These are phyloP conservation scores for Acanthamoeba royreba DNA, from an alignment of 208 protist genomes.

Conservation along the genomic window DNA sequence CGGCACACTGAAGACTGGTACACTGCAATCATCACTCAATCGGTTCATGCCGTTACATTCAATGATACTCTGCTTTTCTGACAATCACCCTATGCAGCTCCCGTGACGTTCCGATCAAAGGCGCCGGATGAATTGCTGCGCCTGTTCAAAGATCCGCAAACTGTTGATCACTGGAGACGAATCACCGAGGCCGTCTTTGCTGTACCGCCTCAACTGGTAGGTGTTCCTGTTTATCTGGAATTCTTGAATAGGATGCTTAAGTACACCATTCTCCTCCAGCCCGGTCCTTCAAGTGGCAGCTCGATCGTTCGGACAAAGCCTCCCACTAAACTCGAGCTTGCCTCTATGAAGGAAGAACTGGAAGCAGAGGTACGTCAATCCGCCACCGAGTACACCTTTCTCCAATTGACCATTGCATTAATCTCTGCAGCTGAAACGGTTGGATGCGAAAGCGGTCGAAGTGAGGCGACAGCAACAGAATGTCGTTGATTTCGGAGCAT, in stretches of 20 bases:
- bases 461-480: background rate
- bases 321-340: background rate
- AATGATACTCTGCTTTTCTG: background rate
- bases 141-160: background rate
- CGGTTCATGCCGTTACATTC: background rate
- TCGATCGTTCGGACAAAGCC: background rate
- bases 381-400: background rate
- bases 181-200: background rate
- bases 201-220: background rate
- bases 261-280: too few species aligned
- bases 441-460: background rate
- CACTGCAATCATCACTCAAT: background rate
- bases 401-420: background rate
- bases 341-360: background rate
- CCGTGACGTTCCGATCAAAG: constrained; percentile 8
- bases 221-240: too few species aligned
- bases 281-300: background rate
- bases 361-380: background rate
- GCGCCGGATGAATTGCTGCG: background rate
- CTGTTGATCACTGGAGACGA: background rate
- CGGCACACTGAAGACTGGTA: background rate
- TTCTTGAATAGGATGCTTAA: too few species aligned
- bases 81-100: background rate
- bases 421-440: background rate
- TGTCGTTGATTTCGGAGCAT: background rate